Conservation (phyloP, 768 basidiomycete species). For the Lentinula edodes region DNA sequence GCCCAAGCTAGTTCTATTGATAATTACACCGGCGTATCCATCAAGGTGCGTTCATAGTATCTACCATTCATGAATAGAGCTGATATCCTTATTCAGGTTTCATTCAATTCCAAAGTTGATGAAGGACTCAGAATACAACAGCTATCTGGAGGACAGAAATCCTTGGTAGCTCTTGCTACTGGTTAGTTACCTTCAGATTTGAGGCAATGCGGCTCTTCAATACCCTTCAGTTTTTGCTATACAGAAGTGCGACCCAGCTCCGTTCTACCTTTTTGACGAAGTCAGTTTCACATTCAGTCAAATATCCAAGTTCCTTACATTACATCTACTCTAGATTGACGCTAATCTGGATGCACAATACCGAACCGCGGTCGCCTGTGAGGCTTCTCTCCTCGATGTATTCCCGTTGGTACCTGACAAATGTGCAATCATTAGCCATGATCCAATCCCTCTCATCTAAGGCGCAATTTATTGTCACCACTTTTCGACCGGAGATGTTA, state of each 20-base stretch:
- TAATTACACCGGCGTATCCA: slow-evolving; percentile 95
- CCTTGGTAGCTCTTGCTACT: slow-evolving; percentile 90
- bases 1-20: slow-evolving; percentile 75
- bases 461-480: slow-evolving; percentile 97
- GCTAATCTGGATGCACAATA: slow-evolving; percentile 98
- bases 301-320: not conserved
- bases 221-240: slow-evolving; percentile 80
- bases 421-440: slow-evolving; percentile 56
- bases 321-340: slow-evolving; percentile 59
- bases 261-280: slow-evolving; percentile 99
- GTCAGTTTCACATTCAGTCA: slow-evolving; percentile 24
- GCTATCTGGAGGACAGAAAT: slow-evolving; percentile 95
- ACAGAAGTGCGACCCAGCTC: slow-evolving; percentile 98
- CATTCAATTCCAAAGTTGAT: slow-evolving; percentile 97
- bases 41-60: slow-evolving; percentile 52
- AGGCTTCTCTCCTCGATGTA: slow-evolving; percentile 25
- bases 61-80: not conserved
- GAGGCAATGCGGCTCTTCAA: not conserved
- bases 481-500: slow-evolving; percentile 97
- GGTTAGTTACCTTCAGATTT: slow-evolving; percentile 37
- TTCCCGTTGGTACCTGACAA: not conserved
- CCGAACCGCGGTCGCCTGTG: slow-evolving; percentile 92
- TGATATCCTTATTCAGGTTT: slow-evolving; percentile 53
- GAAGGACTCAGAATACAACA: slow-evolving; percentile 97
- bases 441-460: slow-evolving; percentile 84